phyloP scores from a whole-genome alignment of 495 filamentous ascomycete species.

The Daldinia vernicosa region DNA sequence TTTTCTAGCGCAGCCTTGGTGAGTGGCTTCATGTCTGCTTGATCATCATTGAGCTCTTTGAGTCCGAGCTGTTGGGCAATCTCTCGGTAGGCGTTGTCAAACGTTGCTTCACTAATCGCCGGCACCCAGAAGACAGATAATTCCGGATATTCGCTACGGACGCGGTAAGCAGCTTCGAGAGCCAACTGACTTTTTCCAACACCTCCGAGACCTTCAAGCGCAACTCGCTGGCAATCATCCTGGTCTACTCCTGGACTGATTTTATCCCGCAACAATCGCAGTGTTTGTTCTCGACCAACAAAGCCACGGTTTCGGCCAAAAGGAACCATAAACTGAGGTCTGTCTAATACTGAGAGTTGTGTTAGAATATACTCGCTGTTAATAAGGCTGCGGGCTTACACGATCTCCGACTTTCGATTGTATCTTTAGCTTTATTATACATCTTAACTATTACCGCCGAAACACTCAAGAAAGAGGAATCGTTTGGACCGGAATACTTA shows the following conservation, averaged over 20 bases:
- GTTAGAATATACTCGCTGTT: background rate
- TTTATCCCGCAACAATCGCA: conserved; percentile 46
- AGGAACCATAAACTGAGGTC: conserved; percentile 31
- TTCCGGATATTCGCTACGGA: conserved; percentile 46
- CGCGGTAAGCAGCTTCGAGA: conserved; percentile 60
- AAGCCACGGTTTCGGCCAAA: conserved; percentile 53
- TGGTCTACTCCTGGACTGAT: conserved; percentile 28
- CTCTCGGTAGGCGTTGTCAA: conserved; percentile 55
- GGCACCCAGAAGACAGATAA: conserved; percentile 60
- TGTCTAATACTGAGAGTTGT: background rate
- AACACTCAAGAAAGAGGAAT: background rate
- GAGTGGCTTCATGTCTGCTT: conserved; percentile 51
- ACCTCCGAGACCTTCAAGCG: conserved; percentile 58
- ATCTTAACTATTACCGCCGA: background rate
- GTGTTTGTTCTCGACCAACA: conserved; percentile 51
- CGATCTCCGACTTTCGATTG: background rate
- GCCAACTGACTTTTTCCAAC: conserved; percentile 64
- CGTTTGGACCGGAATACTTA: background rate
- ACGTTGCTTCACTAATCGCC: conserved; percentile 47
- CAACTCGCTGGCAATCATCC: conserved; percentile 50
- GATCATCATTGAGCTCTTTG: conserved; percentile 43
- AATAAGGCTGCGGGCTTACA: background rate
- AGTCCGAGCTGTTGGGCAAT: conserved; percentile 52
- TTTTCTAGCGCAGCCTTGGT: conserved; percentile 48
- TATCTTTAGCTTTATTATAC: background rate